A percentile compares a stretch with the other conserved stretches of the same genome.
phyloP scores from a whole-genome alignment of 768 basidiomycete species.

The Boletus eberwhitei region DNA sequence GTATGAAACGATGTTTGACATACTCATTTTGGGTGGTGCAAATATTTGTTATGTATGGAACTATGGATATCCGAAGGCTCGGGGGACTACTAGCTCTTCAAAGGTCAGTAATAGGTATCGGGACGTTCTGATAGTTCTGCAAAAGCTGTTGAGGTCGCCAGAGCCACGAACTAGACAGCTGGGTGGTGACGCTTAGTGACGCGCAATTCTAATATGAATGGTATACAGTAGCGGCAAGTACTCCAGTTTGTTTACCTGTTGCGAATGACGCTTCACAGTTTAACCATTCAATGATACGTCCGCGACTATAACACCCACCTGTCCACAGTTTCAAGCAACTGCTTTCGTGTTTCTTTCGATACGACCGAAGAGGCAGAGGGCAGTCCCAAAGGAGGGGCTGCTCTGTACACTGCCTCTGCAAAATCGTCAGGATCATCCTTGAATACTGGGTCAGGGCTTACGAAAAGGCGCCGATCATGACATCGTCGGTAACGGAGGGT shows the following conservation, averaged over 20 bases:
- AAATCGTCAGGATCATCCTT: slow-evolving; percentile 18
- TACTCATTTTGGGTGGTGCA: too few species aligned
- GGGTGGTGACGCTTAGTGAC: neutral
- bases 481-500: slow-evolving; percentile 4
- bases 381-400: slow-evolving; percentile 15
- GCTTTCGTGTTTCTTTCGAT: slow-evolving; percentile 1
- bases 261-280: neutral
- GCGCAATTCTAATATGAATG: too few species aligned
- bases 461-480: neutral
- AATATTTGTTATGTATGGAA: slow-evolving; percentile 33
- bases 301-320: slow-evolving; percentile 17
- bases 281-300: slow-evolving; percentile 5
- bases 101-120: slow-evolving; percentile 6
- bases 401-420: slow-evolving; percentile 8
- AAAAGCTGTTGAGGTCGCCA: neutral
- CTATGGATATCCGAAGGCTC: slow-evolving; percentile 39
- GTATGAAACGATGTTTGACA: slow-evolving; percentile 38
- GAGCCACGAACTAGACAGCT: neutral
- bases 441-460: neutral
- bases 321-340: slow-evolving; percentile 11
- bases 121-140: neutral
- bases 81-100: neutral
- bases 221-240: neutral
- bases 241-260: neutral
- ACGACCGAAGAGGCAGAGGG: neutral